Conservation (phyloP, 1,284 basidiomycete genomes). For the Heliocybe sulcata region DNA sequence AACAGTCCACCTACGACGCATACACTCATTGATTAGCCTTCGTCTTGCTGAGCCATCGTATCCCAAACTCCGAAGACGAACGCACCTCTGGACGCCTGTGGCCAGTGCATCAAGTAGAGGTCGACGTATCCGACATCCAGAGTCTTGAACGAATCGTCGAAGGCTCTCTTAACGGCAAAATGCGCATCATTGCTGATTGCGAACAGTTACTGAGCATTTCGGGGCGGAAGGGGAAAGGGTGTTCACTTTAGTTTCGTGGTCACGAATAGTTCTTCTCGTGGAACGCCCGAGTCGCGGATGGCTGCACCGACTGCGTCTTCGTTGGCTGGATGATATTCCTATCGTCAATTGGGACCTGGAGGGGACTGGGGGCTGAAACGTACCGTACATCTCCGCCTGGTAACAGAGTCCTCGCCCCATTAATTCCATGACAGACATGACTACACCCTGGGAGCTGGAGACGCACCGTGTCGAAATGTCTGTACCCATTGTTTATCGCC, state of each 20-base stretch:
- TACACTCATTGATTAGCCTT: neutral
- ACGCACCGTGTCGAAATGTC: slow-evolving; percentile 9
- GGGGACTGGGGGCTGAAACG: neutral
- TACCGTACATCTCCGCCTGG: slow-evolving; percentile 14
- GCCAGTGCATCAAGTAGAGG: slow-evolving; percentile 17
- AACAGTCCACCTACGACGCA: slow-evolving; percentile 4
- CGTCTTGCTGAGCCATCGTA: slow-evolving; percentile 20
- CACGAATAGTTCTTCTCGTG: slow-evolving; percentile 29
- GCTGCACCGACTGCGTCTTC: slow-evolving; percentile 29
- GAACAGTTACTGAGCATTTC: neutral
- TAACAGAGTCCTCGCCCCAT: too few species aligned
- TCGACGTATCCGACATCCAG: slow-evolving; percentile 40
- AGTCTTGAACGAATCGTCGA: slow-evolving; percentile 36
- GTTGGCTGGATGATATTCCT: slow-evolving; percentile 18
- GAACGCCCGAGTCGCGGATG: slow-evolving; percentile 23
- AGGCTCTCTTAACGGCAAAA: slow-evolving; percentile 17
- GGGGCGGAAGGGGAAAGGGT: neutral
- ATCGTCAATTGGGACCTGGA: too few species aligned
- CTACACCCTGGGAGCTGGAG: too few species aligned
- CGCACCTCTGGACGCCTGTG: slow-evolving; percentile 27
- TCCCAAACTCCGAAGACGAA: too few species aligned
- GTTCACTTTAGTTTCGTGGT: slow-evolving; percentile 15
- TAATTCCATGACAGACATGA: too few species aligned
- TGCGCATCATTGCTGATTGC: too few species aligned
- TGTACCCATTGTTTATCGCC: slow-evolving; percentile 12